Percentiles rank a stretch among this genome's conserved stretches.
Evolutionary conservation across 2,329 filamentous ascomycete genomes (phyloP).

Genomic region (Exophiala spinifera): DNA sequence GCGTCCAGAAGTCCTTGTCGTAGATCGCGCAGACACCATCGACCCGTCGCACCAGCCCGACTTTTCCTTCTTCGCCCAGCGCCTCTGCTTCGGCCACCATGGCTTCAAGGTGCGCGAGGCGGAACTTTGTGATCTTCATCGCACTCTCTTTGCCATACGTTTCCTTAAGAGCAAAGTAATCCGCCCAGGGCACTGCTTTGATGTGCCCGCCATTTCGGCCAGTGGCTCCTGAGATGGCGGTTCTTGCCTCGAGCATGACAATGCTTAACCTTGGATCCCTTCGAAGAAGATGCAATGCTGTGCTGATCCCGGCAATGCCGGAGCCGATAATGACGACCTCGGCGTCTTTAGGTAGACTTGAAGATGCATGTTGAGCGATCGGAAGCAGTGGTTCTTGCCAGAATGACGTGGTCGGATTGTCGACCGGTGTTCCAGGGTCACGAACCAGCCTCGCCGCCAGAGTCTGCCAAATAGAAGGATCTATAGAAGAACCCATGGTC

Average conservation of each 20-base stretch:
- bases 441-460: conserved; percentile 16
- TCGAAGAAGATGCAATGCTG: conserved; percentile 34
- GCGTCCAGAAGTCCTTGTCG: conserved; percentile 17
- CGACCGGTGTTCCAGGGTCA: conserved; percentile 38
- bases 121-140: conserved; percentile 32
- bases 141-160: conserved; percentile 20
- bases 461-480: conserved; percentile 6
- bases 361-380: conserved; percentile 26
- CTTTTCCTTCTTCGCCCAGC: conserved; percentile 24
- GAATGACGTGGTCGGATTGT: conserved; percentile 38
- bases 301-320: conserved; percentile 37
- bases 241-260: conserved; percentile 37
- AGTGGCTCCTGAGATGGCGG: conserved; percentile 38
- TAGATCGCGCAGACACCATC: conserved; percentile 20
- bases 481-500: conserved; percentile 1
- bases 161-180: conserved; percentile 20
- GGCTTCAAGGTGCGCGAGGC: conserved; percentile 22
- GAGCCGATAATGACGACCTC: conserved; percentile 38
- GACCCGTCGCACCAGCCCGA: conserved; percentile 20
- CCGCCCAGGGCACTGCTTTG: conserved; percentile 21
- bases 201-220: conserved; percentile 40
- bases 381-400: conserved; percentile 33
- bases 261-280: conserved; percentile 30
- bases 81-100: conserved; percentile 17
- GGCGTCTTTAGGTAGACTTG: conserved; percentile 27